Base-by-base conservation (phyloP, 306 rosid genomes). In the Cicer pinnatifidum region DNA sequence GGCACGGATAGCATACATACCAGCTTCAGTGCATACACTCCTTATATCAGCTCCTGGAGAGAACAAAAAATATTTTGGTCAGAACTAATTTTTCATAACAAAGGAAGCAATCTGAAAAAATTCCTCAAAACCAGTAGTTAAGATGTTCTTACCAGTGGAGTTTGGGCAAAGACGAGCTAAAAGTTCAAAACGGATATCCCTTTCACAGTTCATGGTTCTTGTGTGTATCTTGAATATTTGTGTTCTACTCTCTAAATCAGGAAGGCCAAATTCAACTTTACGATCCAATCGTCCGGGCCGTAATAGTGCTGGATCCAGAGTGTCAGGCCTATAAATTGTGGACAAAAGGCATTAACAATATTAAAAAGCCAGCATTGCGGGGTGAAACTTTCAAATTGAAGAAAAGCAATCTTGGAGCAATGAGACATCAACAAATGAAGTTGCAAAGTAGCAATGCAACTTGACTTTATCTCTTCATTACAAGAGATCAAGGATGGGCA, bases 1-100 rank as follows among this genome's bases (percentile, higher is more conserved):
- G 52, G 97, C 99, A 12, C 99, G 96, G 81, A 95, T 95, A 12
- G 99, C 99, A 72, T 81, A 95, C 99, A 95, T 95, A 73, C 99
- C 99, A 9, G 99, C 99, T 84, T 95, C 99, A 0, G 99, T 95
- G 88, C 99, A 95, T 0, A 95, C 99, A 71, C 97, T 90, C 85
- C 99, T 86, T 12, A 95, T 95, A 75, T 95, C 99, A 76, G 99
- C 99, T 51, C 99, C 99, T 95, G 88, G n/a, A 58, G 37, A 50
- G 16, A 45, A 68, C 11, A 47, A 38, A 17, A 45, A 71, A 11
- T 53, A 44, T 11, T 7, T 11, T 37, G 17, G 75, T 84, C 78
- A 87, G 80, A 28, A 6, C 40, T 23, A 23, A 57, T 23, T 9
- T 56, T 10, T 56, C 37, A 56, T 19, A 41, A 74, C 20, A 73